These are phyloP conservation scores for Candida sp. DNA, from an alignment of 1,139 yeast genomes.

Conservation along the genomic window DNA sequence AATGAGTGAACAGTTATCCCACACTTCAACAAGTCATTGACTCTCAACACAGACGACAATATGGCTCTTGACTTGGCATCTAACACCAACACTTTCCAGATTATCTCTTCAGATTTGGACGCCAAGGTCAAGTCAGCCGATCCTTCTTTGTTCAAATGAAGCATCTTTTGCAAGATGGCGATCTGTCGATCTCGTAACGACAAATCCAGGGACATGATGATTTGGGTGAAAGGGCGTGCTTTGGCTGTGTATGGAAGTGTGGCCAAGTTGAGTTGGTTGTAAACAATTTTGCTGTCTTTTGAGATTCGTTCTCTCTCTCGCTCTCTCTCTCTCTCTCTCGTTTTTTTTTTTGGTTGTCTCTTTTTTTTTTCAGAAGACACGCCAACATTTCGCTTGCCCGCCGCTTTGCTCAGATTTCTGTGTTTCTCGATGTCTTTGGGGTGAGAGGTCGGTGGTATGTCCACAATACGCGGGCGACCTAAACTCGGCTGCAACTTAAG, in stretches of 20 bases:
- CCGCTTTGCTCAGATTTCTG: not conserved
- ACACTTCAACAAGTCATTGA: slow-evolving; percentile 84
- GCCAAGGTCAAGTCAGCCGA: slow-evolving; percentile 57
- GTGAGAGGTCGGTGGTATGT: not conserved
- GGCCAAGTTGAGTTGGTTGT: not conserved
- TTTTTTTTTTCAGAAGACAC: not conserved
- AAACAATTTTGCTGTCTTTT: slow-evolving; percentile 3
- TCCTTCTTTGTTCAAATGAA: slow-evolving; percentile 72
- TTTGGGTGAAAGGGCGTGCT: too few species aligned
- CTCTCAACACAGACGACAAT: slow-evolving; percentile 87
- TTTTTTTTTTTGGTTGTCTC: not conserved
- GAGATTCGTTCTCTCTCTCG: too few species aligned
- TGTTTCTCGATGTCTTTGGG: not conserved
- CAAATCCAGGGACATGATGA: slow-evolving; percentile 12
- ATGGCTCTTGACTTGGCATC: slow-evolving; percentile 84
- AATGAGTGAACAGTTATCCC: slow-evolving; percentile 91
- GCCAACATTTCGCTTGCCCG: not conserved
- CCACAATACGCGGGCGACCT: not conserved
- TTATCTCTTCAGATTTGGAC: slow-evolving; percentile 60
- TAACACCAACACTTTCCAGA: slow-evolving; percentile 93
- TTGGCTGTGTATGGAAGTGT: not conserved
- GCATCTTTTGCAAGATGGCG: slow-evolving; percentile 75
- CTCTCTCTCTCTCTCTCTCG: not conserved
- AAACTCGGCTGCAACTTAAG: not conserved
- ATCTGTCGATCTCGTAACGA: slow-evolving; percentile 41